Evolutionary conservation across 495 filamentous ascomycete species (phyloP).

Genomic region (Aspergillus leporis): DNA sequence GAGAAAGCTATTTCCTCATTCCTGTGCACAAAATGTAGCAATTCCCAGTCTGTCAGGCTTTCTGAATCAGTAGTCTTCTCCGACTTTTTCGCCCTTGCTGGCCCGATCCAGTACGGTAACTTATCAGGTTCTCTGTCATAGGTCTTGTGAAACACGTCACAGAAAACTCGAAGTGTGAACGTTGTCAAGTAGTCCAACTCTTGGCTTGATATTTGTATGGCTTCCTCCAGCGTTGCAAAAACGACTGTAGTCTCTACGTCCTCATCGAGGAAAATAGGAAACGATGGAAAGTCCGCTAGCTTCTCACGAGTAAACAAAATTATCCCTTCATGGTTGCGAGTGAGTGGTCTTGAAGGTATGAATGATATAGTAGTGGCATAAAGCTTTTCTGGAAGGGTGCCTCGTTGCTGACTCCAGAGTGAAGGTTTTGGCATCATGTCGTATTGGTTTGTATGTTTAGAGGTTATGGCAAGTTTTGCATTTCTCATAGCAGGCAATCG

Average conservation of each 20-base stretch:
- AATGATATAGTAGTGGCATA: slow-evolving; percentile 68
- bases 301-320: slow-evolving; percentile 68
- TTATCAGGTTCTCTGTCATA: slow-evolving; percentile 63
- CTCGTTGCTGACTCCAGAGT: slow-evolving; percentile 64
- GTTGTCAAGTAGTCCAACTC: slow-evolving; percentile 54
- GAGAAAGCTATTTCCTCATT: slow-evolving; percentile 57
- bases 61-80: slow-evolving; percentile 15
- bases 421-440: slow-evolving; percentile 75
- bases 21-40: slow-evolving; percentile 51
- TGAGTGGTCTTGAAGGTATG: slow-evolving; percentile 55
- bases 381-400: slow-evolving; percentile 53
- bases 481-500: slow-evolving; percentile 83
- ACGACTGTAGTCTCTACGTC: slow-evolving; percentile 59
- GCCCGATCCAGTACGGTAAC: slow-evolving; percentile 86
- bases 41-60: slow-evolving; percentile 66
- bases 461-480: slow-evolving; percentile 79
- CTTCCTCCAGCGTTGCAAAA: slow-evolving; percentile 35
- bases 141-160: slow-evolving; percentile 86
- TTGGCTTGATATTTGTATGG: slow-evolving; percentile 41
- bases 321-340: slow-evolving; percentile 61
- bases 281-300: slow-evolving; percentile 65
- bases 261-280: slow-evolving; percentile 68
- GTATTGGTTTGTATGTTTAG: slow-evolving; percentile 73
- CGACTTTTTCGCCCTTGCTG: slow-evolving; percentile 33
- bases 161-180: slow-evolving; percentile 76